phyloP scores from a whole-genome alignment of 495 filamentous ascomycete genomes.

The Xylaria palmicola region DNA sequence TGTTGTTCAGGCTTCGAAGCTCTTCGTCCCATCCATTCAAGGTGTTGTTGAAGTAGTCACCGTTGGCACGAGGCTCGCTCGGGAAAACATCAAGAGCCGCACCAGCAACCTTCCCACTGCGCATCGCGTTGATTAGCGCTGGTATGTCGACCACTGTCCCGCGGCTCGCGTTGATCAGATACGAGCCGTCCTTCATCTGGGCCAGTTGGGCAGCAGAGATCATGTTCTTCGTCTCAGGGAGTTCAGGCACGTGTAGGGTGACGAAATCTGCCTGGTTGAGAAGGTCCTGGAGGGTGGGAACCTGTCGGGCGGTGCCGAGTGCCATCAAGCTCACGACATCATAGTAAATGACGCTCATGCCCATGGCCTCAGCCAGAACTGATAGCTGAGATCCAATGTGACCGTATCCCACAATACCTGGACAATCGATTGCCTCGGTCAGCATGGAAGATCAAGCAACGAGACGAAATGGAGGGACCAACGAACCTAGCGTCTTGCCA shows the following conservation, averaged over 20 bases:
- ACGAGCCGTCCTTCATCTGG: slow-evolving; percentile 88
- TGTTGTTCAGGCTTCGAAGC: slow-evolving; percentile 79
- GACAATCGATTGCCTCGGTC: slow-evolving; percentile 5
- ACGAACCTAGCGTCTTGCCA: slow-evolving; percentile 87
- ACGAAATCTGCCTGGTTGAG: slow-evolving; percentile 85
- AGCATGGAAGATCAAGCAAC: slow-evolving; percentile 13
- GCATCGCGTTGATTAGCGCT: slow-evolving; percentile 84
- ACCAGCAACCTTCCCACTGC: slow-evolving; percentile 83
- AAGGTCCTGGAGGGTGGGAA: slow-evolving; percentile 71
- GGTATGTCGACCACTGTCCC: slow-evolving; percentile 94
- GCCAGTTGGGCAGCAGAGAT: slow-evolving; percentile 74
- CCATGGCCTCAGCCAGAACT: slow-evolving; percentile 94
- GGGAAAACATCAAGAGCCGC: slow-evolving; percentile 97
- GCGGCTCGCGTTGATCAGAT: slow-evolving; percentile 93
- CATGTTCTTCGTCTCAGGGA: slow-evolving; percentile 88
- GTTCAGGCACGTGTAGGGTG: slow-evolving; percentile 90
- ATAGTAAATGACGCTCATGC: slow-evolving; percentile 95
- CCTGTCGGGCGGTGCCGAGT: slow-evolving; percentile 80
- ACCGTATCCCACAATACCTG: slow-evolving; percentile 92
- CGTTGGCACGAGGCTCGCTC: slow-evolving; percentile 88
- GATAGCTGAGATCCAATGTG: slow-evolving; percentile 97
- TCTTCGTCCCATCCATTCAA: slow-evolving; percentile 87
- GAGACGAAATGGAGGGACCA: slow-evolving; percentile 21
- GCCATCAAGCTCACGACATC: slow-evolving; percentile 93
- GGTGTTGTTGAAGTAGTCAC: slow-evolving; percentile 86